Evolutionary conservation across 2,329 filamentous ascomycete species (phyloP), one percentile per base, ranked within the genome.

Genomic region (Alternaria sp.): DNA sequence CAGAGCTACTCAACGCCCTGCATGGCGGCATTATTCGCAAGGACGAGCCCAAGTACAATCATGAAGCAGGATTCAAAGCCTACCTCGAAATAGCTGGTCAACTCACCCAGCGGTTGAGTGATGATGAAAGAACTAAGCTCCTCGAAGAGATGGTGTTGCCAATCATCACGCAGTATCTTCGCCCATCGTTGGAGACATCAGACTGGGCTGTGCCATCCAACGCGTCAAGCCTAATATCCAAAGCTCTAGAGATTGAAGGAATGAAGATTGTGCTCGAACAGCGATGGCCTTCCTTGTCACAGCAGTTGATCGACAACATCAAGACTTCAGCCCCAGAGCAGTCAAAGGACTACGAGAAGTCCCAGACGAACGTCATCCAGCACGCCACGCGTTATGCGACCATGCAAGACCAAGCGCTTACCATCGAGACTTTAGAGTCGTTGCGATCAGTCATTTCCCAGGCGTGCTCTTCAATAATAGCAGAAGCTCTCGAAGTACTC

Each of bases 321-420:
- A 89, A 89, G 55, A 86, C 87, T 6, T 96, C 93, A 0, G 85
- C 92, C 5, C 93, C 94, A 1, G 93, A 94, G 73, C 89, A 94
- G 57, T 93, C 93, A 0, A 90, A 90, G 63, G 91, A 93, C 18
- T 92, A 92, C 67, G 84, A 86, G 27, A 84, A 84, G 43, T 96
- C 92, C 0, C 93, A 97, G 74, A 84, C 87, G 52, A 82, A 83
- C 41, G 84, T 97, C 27, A 86, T 87, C 10, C 83, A 88, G 7
- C 86, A 91, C 69, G 89, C 89, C 0, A 82, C 84, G 46, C 88
- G 91, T 0, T 92, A 80, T 70, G 76, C 92, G 80, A 90, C 91
- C 62, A 80, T 85, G 2, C 78, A 70, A 66, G 65, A 65, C 20
- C 61, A 70, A 49, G 62, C 62, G 3, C 49, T 74, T 11, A 52